Evolutionary conservation across 164 flowering plant genomes (phyloP), one percentile per base, ranked within the genome.

Genomic region (Chimonanthus praecox): DNA sequence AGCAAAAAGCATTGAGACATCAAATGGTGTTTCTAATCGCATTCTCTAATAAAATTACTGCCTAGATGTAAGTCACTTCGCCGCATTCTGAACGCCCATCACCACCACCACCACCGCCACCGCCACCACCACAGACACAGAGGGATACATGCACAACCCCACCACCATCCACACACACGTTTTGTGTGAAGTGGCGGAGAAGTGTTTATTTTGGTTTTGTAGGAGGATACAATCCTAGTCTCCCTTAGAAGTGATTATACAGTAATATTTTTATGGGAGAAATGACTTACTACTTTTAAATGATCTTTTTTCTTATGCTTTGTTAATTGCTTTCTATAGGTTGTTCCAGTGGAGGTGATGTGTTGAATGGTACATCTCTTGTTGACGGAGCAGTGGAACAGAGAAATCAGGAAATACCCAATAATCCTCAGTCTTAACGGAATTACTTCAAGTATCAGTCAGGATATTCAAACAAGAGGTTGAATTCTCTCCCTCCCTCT

Each of bases 301-400:
- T 62, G 33, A n/a, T 62, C 33, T 62, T 62, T 62, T 33, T 10
- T 44, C 45, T 44, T 45, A 10, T 45, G 4, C 47, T 45, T 43
- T 44, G 4, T 67, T 11, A 13, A 54, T 11, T 54, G 60, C 60
- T 54, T 48, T 47, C 67, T 70, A 49, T 69, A 77, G 76, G 71
- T 70, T 65, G 60, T 72, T 72, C 81, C 16, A 51, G 48, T 72
- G 60, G 67, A 13, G 69, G 49, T n/a, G 21, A 4, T 72, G 50
- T 7, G 58, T 3, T 68, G 21, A 58, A 66, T 13, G n/a, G 20
- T 68, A 66, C 45, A 11, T 7, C 71, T 18, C 58, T 6, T 54
- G 63, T 10, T 8, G 63, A 58, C 65, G 73, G 51, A 11, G 48
- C 3, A 43, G n/a, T 45, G 7, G 47, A 66, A 45, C 47, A 8